A percentile compares a stretch with the other conserved stretches of the same genome.
Conservation (phyloP, 2,329 filamentous ascomycete genomes). For the Botrytis elliptica region DNA sequence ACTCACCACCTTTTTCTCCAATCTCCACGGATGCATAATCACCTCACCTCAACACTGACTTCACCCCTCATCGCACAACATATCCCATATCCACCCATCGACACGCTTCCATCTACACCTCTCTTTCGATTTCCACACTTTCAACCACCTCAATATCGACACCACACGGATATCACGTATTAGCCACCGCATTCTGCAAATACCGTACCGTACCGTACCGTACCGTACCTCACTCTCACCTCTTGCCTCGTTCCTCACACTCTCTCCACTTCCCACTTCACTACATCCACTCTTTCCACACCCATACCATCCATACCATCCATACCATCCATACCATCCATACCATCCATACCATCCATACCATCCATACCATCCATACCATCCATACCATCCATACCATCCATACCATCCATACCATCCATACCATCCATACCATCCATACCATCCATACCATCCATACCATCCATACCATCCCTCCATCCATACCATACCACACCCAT, state of each 20-base stretch:
- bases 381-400: no score
- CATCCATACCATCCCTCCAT: no score
- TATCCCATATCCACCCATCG: not conserved
- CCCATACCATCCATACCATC: no score
- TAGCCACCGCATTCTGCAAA: not conserved
- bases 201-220: not conserved
- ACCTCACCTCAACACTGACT: no score
- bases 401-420: no score
- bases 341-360: no score
- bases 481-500: not conserved
- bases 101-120: not conserved
- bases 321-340: no score
- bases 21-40: not conserved
- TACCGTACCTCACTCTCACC: no score
- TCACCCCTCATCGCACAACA: not conserved
- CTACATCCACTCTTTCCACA: not conserved
- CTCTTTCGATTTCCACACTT: not conserved
- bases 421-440: no score
- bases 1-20: not conserved
- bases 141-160: not conserved
- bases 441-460: no score
- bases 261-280: not conserved
- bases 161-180: not conserved
- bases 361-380: no score
- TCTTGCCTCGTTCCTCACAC: not conserved